Evolutionary conservation across 805 yeast genomes (phyloP), one percentile per base, ranked within the genome.

Genomic region (Wickerhamiella spandovensis): DNA sequence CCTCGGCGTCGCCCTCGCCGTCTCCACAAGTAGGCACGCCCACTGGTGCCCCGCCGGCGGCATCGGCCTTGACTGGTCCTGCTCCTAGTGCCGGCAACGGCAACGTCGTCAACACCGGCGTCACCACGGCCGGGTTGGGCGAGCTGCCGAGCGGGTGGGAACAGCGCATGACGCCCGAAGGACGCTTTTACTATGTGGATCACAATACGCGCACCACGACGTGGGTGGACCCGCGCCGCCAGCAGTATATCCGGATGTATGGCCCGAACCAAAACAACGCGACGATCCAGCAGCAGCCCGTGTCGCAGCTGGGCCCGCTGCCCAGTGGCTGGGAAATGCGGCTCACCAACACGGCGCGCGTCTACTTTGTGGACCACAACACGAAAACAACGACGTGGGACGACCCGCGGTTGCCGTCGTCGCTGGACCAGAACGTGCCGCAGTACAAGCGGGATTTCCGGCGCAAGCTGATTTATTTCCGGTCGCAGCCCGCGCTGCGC

Each of bases 291-390:
- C 97, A 92, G 61, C 98, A 92, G 72, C 95, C 97, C 28, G 95
- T 92, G 12, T 84, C 95, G 43, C 97, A 94, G 64, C 75, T 92
- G 67, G 98, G 98, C 17, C 98, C 98, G 49, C 74, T 92, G 63
- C 99, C 99, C 46, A 80, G 90, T 49, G 99, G 99, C 49, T 92
- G 99, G 99, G 99, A 92, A 72, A 92, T 92, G 99, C 84, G 99
- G 69, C 77, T 92, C 63, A 94, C 99, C 43, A 92, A 92, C 68
- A 92, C 98, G 1, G 97, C 98, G 9, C 79, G 99, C 67, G 98
- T 92, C 21, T 92, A 92, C 67, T 92, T 92, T 67, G 99, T 92
- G 57, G 99, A 92, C 68, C 99, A 92, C 72, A 92, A 92, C 70
- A 92, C 99, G 30, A 92, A 92, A 71, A 92, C 99, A 0, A 92